Evolutionary conservation across 371 early-diverging fungal species (phyloP).

Genomic region (Haplosporangium sp.): DNA sequence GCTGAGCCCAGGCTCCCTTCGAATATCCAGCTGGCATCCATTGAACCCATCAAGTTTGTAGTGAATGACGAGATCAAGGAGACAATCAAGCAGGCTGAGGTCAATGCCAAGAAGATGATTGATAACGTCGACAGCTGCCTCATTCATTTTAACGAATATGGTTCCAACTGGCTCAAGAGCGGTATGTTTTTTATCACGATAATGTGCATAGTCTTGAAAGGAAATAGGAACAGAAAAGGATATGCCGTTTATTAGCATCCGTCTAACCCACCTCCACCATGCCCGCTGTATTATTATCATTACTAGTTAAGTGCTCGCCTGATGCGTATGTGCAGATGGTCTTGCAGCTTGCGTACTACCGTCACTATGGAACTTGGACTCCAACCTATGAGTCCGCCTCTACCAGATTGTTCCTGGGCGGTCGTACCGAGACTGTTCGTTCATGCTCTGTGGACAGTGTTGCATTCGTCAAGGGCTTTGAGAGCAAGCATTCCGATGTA

Average conservation of each 20-base stretch:
- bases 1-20: constrained; percentile 59
- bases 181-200: constrained; percentile 55
- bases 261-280: not conserved
- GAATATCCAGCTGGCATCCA: constrained; percentile 61
- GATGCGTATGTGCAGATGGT: constrained; percentile 87
- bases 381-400: constrained; percentile 85
- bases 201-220: not conserved
- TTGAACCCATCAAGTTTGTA: constrained; percentile 70
- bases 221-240: not conserved
- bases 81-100: constrained; percentile 68
- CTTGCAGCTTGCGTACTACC: constrained; percentile 80
- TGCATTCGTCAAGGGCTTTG: constrained; percentile 73
- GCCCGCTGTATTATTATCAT: not conserved
- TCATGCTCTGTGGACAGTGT: constrained; percentile 75
- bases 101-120: constrained; percentile 72
- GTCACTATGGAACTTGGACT: constrained; percentile 67
- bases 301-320: constrained; percentile 71
- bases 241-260: not conserved
- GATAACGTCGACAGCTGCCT: constrained; percentile 77
- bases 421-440: constrained; percentile 89
- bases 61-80: constrained; percentile 60
- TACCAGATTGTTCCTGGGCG: constrained; percentile 79
- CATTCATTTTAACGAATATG: constrained; percentile 78
- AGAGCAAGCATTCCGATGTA: constrained; percentile 66
- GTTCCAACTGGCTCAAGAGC: constrained; percentile 85